phyloP scores from a whole-genome alignment of 768 basidiomycete species.

The Serendipita sp. region DNA sequence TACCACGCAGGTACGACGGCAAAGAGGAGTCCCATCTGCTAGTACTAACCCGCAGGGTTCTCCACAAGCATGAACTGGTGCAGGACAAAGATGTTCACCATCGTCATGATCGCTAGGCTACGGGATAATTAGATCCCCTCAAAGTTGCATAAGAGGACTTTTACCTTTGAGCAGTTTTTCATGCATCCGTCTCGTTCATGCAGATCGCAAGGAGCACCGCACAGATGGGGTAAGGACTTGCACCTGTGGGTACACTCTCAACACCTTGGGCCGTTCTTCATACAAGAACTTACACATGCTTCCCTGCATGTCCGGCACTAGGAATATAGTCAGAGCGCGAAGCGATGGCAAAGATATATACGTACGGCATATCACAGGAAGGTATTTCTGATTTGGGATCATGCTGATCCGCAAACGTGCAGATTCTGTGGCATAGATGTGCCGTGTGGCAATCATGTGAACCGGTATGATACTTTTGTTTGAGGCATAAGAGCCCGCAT shows the following conservation, averaged over 20 bases:
- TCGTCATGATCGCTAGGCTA: constrained; percentile 34
- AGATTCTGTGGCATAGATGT: constrained; percentile 30
- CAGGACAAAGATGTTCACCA: constrained; percentile 37
- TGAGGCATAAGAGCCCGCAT: constrained; percentile 38
- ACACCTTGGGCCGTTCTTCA: background rate
- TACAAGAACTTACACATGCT: constrained; percentile 30
- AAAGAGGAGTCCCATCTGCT: background rate
- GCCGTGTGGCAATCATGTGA: constrained; percentile 35
- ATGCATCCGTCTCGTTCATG: constrained; percentile 35
- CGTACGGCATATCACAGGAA: constrained; percentile 34
- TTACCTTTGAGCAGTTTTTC: constrained; percentile 34
- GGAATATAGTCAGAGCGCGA: background rate
- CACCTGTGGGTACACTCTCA: constrained; percentile 25
- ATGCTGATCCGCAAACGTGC: constrained; percentile 28
- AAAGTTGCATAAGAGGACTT: background rate
- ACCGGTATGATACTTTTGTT: constrained; percentile 27
- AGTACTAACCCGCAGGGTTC: constrained; percentile 13
- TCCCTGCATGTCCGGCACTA: constrained; percentile 42
- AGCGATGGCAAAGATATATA: constrained; percentile 1
- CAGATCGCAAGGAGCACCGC: constrained; percentile 35
- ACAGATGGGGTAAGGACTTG: constrained; percentile 32
- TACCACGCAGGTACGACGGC: background rate
- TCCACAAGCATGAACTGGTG: constrained; percentile 38
- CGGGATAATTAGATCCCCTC: background rate
- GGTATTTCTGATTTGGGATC: constrained; percentile 12